These are phyloP conservation scores for Pleurotus citrinopileatus DNA, from an alignment of 768 basidiomycete genomes.

Conservation along the genomic window DNA sequence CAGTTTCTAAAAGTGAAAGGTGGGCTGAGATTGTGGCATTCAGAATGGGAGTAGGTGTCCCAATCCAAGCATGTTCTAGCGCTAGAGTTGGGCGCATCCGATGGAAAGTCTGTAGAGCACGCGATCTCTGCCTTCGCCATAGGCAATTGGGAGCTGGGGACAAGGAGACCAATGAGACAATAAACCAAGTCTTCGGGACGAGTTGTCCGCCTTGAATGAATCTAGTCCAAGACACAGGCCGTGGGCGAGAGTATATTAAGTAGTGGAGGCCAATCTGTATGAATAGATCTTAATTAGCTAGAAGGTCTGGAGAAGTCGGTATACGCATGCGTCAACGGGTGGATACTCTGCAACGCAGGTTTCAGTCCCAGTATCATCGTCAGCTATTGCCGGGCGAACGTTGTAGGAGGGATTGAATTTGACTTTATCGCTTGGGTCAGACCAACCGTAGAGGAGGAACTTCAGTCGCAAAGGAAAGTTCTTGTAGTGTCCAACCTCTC, in stretches of 20 bases:
- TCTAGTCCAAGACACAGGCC: background rate
- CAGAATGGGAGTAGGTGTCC: background rate
- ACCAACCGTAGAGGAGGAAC: background rate
- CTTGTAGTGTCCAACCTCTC: conserved; percentile 1
- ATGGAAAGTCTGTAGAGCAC: background rate
- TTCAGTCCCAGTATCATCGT: too few relatives aligned
- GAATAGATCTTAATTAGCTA: background rate
- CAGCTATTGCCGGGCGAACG: background rate
- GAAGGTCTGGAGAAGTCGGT: background rate
- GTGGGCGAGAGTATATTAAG: background rate
- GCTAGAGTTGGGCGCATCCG: background rate
- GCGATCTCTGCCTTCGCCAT: background rate
- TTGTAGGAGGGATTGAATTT: background rate
- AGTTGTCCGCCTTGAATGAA: background rate
- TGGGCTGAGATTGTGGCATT: background rate
- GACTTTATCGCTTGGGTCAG: background rate
- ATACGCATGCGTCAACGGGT: background rate
- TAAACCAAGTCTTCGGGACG: conserved; percentile 1
- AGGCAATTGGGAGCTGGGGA: conserved; percentile 1
- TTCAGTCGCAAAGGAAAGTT: background rate
- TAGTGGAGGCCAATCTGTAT: background rate
- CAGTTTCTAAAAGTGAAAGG: background rate
- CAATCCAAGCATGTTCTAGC: background rate
- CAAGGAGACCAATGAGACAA: background rate
- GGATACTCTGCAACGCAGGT: background rate